Base-by-base conservation (phyloP, 805 yeast species). In the Pichia thaimueangensis region DNA sequence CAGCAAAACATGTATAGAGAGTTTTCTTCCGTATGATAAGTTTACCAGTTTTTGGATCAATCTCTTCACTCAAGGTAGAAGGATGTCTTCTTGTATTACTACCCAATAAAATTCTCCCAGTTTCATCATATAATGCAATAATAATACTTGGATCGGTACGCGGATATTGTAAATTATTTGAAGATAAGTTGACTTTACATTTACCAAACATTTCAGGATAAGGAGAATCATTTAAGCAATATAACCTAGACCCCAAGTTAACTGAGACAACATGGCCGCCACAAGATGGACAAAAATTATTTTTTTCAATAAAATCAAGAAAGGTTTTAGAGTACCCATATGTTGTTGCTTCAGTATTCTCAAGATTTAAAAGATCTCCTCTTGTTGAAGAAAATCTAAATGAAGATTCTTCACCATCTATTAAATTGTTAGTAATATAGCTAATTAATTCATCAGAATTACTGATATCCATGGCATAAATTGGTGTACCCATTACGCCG, bases 101-200 rank as follows among this genome's bases (percentile, higher is more conserved):
- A 2, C 89, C 95, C 13, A 91, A 65, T 25, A 91, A 71, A 13
- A 86, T 67, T 58, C 76, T 64, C 23, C 78, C 76, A 13, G 73
- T 77, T 10, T 68, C 52, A 53, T 82, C 81, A 17, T 86, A 71
- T 12, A 87, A 76, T 1, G 93, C 94, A 9, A 86, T 79, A 47
- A 91, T 91, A 28, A 86, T 77, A 3, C 86, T 93, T 7, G 94
- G 82, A 60, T 91, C 98, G 0, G 96, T 85, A 42, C 98, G 70
- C 13, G 98, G 98, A 68, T 86, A 91, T 17, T 87, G 77, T 17
- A 86, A 79, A 57, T 91, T 89, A 35, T 86, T 78, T 0, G 62
- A 41, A 0, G 67, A 60, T 30, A 56, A 55, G 43, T 74, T 67
- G 2, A 67, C 74, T 1, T 69, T 61, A 47, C 68, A 57, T 28